Conservation (phyloP, 163 green algal species). For the Prototheca stagnorum region DNA sequence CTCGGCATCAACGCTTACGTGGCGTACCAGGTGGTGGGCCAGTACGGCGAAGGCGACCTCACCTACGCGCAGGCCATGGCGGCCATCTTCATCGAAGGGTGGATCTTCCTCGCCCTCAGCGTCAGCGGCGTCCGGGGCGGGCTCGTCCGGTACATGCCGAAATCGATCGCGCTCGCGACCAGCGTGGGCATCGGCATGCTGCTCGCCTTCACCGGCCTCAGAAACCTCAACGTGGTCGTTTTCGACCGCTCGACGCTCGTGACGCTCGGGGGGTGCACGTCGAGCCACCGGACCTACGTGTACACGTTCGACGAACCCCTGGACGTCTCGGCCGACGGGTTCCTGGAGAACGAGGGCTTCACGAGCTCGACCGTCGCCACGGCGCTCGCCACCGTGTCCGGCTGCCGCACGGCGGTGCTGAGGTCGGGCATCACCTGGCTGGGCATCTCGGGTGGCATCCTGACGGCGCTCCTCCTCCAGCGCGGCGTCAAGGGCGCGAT, state of each 20-base stretch:
- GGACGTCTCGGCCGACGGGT: background rate
- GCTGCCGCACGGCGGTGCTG: conserved; percentile 25
- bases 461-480: conserved; percentile 41
- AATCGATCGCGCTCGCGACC: conserved; percentile 35
- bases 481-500: conserved; percentile 42
- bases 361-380: background rate
- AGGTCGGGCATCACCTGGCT: conserved; percentile 38
- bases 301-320: conserved; percentile 8
- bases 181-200: conserved; percentile 64
- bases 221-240: conserved; percentile 39
- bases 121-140: conserved; percentile 39
- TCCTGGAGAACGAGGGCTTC: background rate
- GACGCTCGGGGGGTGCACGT: conserved; percentile 30
- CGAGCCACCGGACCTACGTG: conserved; percentile 4
- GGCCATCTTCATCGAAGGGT: conserved; percentile 63
- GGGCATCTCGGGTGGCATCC: conserved; percentile 38
- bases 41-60: conserved; percentile 27
- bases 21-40: conserved; percentile 56
- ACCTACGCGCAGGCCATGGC: conserved; percentile 45
- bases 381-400: conserved; percentile 7
- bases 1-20: conserved; percentile 71
- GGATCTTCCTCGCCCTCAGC: conserved; percentile 58
- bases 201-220: conserved; percentile 62
- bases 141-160: conserved; percentile 44
- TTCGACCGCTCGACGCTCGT: conserved; percentile 44